Percentiles rank a stretch among this genome's conserved stretches.
These are phyloP conservation scores for Myrica gale DNA, from an alignment of 306 rosid species.

Conservation along the genomic window DNA sequence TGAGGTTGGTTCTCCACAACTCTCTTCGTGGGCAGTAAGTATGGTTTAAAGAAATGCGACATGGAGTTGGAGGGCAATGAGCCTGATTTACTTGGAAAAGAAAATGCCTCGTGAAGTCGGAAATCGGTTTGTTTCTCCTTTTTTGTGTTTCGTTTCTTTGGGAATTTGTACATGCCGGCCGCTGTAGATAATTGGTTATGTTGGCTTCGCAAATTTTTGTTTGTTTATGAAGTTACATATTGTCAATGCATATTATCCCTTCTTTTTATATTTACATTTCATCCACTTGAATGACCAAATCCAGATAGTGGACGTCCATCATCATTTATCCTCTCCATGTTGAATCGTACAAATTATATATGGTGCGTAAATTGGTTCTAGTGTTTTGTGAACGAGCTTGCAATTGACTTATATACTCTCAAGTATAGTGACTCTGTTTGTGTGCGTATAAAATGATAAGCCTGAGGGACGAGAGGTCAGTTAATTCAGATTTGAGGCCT, in stretches of 20 bases:
- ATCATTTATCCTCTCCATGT: neutral
- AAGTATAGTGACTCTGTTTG: neutral
- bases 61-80: neutral
- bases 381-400: neutral
- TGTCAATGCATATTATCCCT: no score
- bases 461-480: no score
- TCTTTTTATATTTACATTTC: no score
- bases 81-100: neutral
- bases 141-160: neutral
- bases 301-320: neutral
- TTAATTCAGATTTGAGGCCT: no score
- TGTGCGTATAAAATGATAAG: neutral
- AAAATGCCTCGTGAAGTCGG: neutral
- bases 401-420: neutral
- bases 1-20: constrained; percentile 34
- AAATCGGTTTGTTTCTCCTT: neutral
- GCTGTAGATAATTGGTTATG: no score
- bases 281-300: neutral
- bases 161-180: neutral
- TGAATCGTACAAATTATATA: neutral
- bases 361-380: neutral
- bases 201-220: no score
- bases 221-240: no score
- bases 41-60: neutral
- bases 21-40: constrained; percentile 17